Evolutionary conservation across 1,284 basidiomycete genomes (phyloP), one percentile per base, ranked within the genome.

Genomic region (Rhodotorula sp.): DNA sequence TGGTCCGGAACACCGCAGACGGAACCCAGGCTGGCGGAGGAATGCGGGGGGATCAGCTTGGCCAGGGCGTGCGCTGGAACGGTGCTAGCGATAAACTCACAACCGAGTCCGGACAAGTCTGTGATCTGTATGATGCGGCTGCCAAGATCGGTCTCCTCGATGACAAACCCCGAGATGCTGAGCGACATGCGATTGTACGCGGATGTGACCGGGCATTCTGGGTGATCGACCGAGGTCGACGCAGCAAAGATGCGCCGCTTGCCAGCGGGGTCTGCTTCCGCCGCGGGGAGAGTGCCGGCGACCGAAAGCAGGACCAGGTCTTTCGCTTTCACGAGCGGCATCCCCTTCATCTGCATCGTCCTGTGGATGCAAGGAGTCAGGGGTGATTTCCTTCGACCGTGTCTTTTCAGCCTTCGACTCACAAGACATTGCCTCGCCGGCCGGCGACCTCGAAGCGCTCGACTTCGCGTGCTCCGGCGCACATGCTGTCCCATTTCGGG

Each of bases 271-370:
- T 28, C 19, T 6, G 61, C 47, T 26, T 45, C 43, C 1, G 31
- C 15, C 23, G 55, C 54, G 0, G 67, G 47, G 5, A 79, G 56
- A 16, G 69, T 71, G 23, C 70, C 72, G 31, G 70, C 70, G 34
- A 77, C 64, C 2, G 77, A 78, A 14, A 79, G 68, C 4, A 79
- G 67, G 38, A 76, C 73, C 64, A 79, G 71, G 59, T 79, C 78
- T 54, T 75, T 75, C 0, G 71, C 60, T 48, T 78, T 91, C 89
- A 70, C 90, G 87, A 72, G 87, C 88, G 68, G 81, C 83, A 59
- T 87, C 85, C 1, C 89, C 88, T 15, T 88, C 87, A 10, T 88
- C 86, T 0, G 81, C 81, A 14, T 88, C 88, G 54, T 55, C 8
- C 62, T 62, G 38, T 18, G n/a, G 2, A 8, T 43, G 5, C 2